phyloP scores from a whole-genome alignment of 1,284 basidiomycete genomes.

The Sparassis latifolia region DNA sequence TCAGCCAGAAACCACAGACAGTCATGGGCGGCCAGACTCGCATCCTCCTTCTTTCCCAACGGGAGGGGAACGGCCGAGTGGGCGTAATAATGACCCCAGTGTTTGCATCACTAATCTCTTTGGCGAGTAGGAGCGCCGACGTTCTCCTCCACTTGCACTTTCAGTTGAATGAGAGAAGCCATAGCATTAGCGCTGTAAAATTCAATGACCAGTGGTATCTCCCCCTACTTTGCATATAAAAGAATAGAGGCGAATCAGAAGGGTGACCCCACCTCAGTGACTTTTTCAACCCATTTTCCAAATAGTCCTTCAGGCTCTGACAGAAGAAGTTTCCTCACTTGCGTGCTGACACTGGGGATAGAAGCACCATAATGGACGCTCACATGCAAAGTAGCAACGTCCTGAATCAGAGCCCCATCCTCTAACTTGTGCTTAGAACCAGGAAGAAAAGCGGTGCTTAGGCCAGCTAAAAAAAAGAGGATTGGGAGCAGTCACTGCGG shows the following conservation, averaged over 20 bases:
- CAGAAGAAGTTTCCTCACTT: conserved; percentile 52
- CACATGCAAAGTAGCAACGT: conserved; percentile 67
- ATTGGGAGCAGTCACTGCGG: conserved; percentile 58
- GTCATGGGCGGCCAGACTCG: conserved; percentile 13
- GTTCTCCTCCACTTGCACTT: conserved; percentile 55
- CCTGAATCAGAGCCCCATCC: conserved; percentile 58
- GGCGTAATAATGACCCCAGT: conserved; percentile 59
- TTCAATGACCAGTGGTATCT: conserved; percentile 58
- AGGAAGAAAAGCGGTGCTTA: conserved; percentile 64
- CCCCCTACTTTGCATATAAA: conserved; percentile 22
- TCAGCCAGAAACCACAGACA: not conserved
- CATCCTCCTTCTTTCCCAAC: conserved; percentile 41
- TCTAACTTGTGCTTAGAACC: conserved; percentile 59
- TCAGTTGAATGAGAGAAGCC: conserved; percentile 64
- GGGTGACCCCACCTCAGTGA: not conserved
- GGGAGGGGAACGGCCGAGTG: conserved; percentile 22
- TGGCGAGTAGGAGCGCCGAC: conserved; percentile 59
- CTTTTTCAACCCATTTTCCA: conserved; percentile 8
- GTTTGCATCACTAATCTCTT: conserved; percentile 58
- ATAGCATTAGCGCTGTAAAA: conserved; percentile 71
- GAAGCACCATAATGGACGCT: conserved; percentile 37
- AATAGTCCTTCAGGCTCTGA: conserved; percentile 39
- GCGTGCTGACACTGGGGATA: conserved; percentile 53
- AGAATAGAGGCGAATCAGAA: not conserved
- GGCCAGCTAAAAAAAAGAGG: conserved; percentile 56